Base-by-base conservation (phyloP, 2,329 filamentous ascomycete genomes). In the Simplicillium sp. region DNA sequence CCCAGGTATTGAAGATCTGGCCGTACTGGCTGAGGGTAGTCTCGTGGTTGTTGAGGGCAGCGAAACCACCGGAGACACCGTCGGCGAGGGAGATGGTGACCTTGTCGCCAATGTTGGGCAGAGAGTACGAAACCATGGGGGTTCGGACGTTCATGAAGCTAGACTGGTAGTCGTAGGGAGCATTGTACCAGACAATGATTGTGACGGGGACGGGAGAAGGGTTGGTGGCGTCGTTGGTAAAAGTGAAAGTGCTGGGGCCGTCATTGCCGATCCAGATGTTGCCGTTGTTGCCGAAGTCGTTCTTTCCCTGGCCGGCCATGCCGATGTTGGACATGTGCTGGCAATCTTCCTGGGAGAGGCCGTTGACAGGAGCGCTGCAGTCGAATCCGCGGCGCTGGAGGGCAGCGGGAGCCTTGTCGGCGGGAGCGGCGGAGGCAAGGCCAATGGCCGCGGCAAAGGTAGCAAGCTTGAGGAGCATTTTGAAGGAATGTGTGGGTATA, bases 1-100 rank as follows among this genome's bases (percentile, higher is more conserved):
- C 61, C 62, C 66, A 68, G 28, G 66, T 67, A 47, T 69, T 60
- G 47, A 51, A 48, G 37, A 67, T 49, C 50, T 65, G 64, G 31
- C 65, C 66, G 42, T 49, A 57, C 41, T 44, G 42, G 31, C 58
- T 61, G 44, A 59, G 51, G 13, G 48, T 34, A 7, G 52, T 56
- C 37, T 43, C 42, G 43, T 50, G 41, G 44, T 49, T 42, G 53
- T 57, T 61, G 20, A 65, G 53, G 12, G 58, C 54, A 6, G 64
- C 52, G 51, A 61, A 69, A n/a, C 57, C 65, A 25, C 63, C 59
- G 15, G 61, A 57, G 6, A 62, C 52, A 36, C 52, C 55, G 36
- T 55, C 52, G 18, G 54, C 60, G 36, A 62, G 56, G 32, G 64
- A 65, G 18, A 69, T 46, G 38, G 57, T 58, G 42, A 62, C 52